These are phyloP conservation scores for Apiospora phragmitis DNA, from an alignment of 2,329 filamentous ascomycete species.

Conservation along the genomic window DNA sequence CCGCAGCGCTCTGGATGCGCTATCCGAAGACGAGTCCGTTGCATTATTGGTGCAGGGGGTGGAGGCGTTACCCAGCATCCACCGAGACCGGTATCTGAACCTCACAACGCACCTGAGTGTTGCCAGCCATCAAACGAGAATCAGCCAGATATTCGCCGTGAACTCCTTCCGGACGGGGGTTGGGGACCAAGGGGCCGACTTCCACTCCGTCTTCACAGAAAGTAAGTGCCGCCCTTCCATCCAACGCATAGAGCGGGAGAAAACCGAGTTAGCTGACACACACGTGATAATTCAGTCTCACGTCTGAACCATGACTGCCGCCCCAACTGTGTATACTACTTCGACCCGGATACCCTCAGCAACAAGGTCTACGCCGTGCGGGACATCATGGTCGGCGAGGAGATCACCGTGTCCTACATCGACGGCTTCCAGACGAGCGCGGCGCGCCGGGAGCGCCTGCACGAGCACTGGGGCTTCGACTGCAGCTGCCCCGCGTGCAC, in stretches of 20 bases:
- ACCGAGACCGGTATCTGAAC: slow-evolving; percentile 26
- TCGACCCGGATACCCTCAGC: slow-evolving; percentile 35
- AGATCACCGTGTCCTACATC: slow-evolving; percentile 43
- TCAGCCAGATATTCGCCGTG: slow-evolving; percentile 32
- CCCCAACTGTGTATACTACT: slow-evolving; percentile 41
- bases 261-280: background rate
- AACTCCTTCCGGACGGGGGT: slow-evolving; percentile 31
- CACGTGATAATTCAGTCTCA: slow-evolving; percentile 35
- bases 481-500: slow-evolving; percentile 40
- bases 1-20: slow-evolving; percentile 23
- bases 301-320: slow-evolving; percentile 43
- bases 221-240: slow-evolving; percentile 24
- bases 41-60: slow-evolving; percentile 27
- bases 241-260: background rate
- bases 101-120: slow-evolving; percentile 27
- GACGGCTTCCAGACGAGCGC: slow-evolving; percentile 35
- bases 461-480: slow-evolving; percentile 38
- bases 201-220: slow-evolving; percentile 33
- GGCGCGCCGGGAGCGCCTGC: slow-evolving; percentile 30
- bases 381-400: slow-evolving; percentile 39
- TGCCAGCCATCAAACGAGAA: slow-evolving; percentile 19
- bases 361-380: slow-evolving; percentile 38
- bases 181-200: slow-evolving; percentile 24
- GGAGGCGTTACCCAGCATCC: slow-evolving; percentile 23
- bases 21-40: slow-evolving; percentile 21